Conservation (phyloP, 768 basidiomycete genomes). For the Hygrocybe punicea region DNA sequence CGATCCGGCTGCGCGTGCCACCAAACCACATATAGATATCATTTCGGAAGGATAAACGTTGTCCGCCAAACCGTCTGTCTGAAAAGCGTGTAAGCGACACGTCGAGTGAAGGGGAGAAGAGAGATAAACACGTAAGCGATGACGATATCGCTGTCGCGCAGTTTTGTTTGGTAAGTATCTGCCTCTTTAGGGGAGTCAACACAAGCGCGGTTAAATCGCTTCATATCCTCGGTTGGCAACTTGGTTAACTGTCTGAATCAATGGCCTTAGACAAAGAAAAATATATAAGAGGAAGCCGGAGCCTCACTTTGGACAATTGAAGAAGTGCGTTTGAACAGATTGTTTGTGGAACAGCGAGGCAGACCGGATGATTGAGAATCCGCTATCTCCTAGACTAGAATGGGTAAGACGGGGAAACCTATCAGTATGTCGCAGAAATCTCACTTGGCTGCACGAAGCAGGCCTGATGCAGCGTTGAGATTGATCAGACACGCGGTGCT, state of each 20-base stretch:
- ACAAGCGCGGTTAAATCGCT: constrained; percentile 48
- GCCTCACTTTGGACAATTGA: constrained; percentile 52
- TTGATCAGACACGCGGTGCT: constrained; percentile 79
- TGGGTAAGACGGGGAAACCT: not conserved
- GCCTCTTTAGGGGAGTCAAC: constrained; percentile 52
- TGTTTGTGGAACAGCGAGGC: constrained; percentile 58
- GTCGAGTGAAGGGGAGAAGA: not conserved
- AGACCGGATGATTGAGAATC: constrained; percentile 67
- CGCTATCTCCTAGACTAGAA: constrained; percentile 73
- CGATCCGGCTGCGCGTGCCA: constrained; percentile 50
- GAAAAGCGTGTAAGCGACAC: constrained; percentile 21
- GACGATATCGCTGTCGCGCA: constrained; percentile 52
- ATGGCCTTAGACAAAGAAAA: constrained; percentile 1
- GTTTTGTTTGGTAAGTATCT: constrained; percentile 41
- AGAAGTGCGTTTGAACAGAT: constrained; percentile 50
- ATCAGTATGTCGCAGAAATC: constrained; percentile 16
- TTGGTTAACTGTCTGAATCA: constrained; percentile 52
- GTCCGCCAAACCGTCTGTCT: constrained; percentile 57
- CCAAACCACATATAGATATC: constrained; percentile 63
- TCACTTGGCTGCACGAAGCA: constrained; percentile 76
- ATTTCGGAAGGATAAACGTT: constrained; percentile 72
- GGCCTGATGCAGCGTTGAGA: constrained; percentile 69
- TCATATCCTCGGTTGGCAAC: constrained; percentile 43
- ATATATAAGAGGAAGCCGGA: constrained; percentile 21
- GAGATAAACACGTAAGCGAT: constrained; percentile 42